These are phyloP conservation scores for Fagopyrum homotropicum DNA, from an alignment of 148 eudicot genomes.

Conservation along the genomic window DNA sequence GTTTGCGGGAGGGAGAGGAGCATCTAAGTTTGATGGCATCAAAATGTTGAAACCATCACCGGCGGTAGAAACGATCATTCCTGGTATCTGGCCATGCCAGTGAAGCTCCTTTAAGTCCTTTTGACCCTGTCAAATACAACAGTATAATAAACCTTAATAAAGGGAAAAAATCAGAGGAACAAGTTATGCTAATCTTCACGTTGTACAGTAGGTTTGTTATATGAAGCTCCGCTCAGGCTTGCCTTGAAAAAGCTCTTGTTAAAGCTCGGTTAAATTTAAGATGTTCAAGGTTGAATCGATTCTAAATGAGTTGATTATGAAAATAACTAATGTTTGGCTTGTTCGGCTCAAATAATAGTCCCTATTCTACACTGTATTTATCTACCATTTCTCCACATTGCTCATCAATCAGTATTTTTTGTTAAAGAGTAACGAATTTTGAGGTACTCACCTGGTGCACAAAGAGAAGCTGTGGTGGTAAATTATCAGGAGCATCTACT, in stretches of 20 bases:
- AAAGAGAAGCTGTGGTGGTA: slow-evolving; percentile 94
- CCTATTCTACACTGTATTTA: too few relatives aligned
- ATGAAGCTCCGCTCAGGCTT: too few relatives aligned
- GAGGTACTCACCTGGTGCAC: slow-evolving; percentile 70
- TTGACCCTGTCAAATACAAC: slow-evolving; percentile 59
- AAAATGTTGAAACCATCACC: slow-evolving; percentile 87
- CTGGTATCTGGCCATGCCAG: slow-evolving; percentile 95
- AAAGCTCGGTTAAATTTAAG: too few relatives aligned
- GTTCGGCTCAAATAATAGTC: too few relatives aligned
- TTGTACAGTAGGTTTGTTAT: too few relatives aligned
- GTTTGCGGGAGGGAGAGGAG: slow-evolving; percentile 43
- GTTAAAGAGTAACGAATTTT: not conserved
- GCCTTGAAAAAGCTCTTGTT: too few relatives aligned
- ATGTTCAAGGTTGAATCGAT: too few relatives aligned
- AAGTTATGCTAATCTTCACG: too few relatives aligned
- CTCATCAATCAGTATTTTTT: too few relatives aligned
- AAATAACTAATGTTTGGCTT: too few relatives aligned
- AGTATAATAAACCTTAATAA: not conserved
- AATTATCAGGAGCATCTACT: slow-evolving; percentile 74
- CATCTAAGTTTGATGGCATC: slow-evolving; percentile 87
- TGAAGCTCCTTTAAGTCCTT: slow-evolving; percentile 94
- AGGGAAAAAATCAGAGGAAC: not conserved
- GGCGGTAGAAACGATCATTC: slow-evolving; percentile 87
- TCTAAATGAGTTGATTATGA: too few relatives aligned
- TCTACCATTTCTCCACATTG: not conserved